Evolutionary conservation across 768 basidiomycete species (phyloP).

Genomic region (Flagelloscypha sp.): DNA sequence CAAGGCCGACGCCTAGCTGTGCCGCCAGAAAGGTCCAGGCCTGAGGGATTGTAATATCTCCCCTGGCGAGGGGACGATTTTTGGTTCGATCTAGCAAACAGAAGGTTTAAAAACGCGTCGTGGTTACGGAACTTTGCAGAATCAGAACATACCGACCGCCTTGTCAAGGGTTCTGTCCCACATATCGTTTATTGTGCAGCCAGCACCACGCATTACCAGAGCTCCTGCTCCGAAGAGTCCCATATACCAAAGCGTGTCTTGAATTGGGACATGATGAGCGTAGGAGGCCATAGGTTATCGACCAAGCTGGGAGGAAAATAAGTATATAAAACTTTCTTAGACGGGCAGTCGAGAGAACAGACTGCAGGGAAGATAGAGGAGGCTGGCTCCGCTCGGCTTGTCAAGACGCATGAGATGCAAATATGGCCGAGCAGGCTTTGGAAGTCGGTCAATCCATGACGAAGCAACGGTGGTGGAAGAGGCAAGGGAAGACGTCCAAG

Average conservation of each 20-base stretch:
- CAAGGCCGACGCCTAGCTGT: conserved; percentile 78
- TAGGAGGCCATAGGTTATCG: conserved; percentile 96
- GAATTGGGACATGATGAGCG: conserved; percentile 56
- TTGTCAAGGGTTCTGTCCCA: conserved; percentile 93
- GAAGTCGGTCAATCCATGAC: conserved; percentile 65
- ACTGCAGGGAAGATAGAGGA: conserved; percentile 95
- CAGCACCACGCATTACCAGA: conserved; percentile 93
- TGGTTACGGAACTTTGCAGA: conserved; percentile 3
- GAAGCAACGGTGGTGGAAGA: conserved; percentile 2
- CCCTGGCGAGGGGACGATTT: conserved; percentile 77
- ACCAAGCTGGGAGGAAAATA: conserved; percentile 70
- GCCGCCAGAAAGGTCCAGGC: conserved; percentile 75
- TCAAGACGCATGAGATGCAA: conserved; percentile 82
- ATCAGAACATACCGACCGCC: conserved; percentile 58
- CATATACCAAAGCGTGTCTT: conserved; percentile 66
- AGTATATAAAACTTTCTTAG: conserved; percentile 3
- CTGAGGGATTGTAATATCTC: conserved; percentile 67
- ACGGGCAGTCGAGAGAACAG: not conserved
- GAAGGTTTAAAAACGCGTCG: conserved; percentile 1
- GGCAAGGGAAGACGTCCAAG: too few species aligned
- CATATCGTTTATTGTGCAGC: conserved; percentile 98
- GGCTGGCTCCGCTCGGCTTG: conserved; percentile 90
- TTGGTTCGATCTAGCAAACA: conserved; percentile 65
- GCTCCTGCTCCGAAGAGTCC: conserved; percentile 85
- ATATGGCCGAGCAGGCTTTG: conserved; percentile 62